Base-by-base conservation (phyloP, 352 stramenopile species). In the Pythium vanterpoolii region DNA sequence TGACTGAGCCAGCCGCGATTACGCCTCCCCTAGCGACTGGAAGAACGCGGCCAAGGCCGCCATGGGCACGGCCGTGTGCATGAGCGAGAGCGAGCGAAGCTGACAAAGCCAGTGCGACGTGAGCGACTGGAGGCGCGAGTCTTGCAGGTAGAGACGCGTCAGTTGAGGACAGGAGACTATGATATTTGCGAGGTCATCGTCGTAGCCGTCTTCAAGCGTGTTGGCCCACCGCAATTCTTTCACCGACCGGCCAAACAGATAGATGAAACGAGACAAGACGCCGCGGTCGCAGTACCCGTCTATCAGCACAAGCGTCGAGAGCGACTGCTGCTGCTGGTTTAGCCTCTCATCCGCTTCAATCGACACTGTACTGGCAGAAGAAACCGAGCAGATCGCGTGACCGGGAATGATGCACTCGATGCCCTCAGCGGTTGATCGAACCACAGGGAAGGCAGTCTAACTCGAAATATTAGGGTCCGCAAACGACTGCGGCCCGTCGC, bases 261-360 rank as follows among this genome's bases (percentile, higher is more conserved):
- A 3, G 1, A 58, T 16, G 21, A 58, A 42, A 0, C 51, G 36
- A 19, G 51, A 26, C 14, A 58, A 26, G 14, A 40, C 40, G 18
- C 51, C 38, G 24, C 9, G 36, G 11, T 58, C 51, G n/a, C 40
- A 58, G 51, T 58, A 58, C 26, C 36, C 51, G 14, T 49, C 51
- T 8, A 4, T 39, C 0, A 58, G 24, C 24, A 24, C 36, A 3
- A 58, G 39, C 5, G 36, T 24, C 36, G 11, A 31, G 36, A 58
- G 51, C 26, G 38, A 40, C 5, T 28, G 23, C 5, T 10, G n/a
- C 14, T 27, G 8, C 16, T 48, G 23, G 4, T 26, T 16, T 24
- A 14, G 9, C 26, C n/a, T 36, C 31, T 38, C 11, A 16, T 48
- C 24, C n/a, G 26, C 7, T 1, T n/a, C 13, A n/a, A 26, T 55